Evolutionary conservation across 2,329 filamentous ascomycete species (phyloP).

Genomic region (Neofusicoccum kwambonambiense): DNA sequence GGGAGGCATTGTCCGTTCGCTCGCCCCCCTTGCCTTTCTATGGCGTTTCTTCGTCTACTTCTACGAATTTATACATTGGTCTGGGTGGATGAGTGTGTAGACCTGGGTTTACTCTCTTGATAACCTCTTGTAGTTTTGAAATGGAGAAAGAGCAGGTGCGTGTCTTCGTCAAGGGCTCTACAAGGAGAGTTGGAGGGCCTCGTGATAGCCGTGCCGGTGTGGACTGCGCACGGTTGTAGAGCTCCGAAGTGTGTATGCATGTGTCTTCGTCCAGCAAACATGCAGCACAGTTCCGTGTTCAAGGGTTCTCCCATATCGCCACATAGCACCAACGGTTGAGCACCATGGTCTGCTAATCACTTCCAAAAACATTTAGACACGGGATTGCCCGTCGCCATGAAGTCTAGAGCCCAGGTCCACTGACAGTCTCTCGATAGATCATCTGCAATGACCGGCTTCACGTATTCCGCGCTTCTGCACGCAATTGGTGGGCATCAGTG

Average conservation of each 20-base stretch:
- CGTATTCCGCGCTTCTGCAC: not conserved
- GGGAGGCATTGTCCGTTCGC: not conserved
- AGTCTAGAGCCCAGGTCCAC: not conserved
- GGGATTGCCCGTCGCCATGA: not conserved
- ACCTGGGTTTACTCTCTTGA: not conserved
- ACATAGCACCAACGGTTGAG: too few relatives aligned
- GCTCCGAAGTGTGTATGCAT: too few relatives aligned
- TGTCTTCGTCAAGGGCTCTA: not conserved
- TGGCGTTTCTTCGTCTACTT: not conserved
- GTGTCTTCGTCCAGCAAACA: too few relatives aligned
- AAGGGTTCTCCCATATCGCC: too few relatives aligned
- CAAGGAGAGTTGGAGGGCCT: too few relatives aligned
- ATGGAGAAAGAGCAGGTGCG: not conserved
- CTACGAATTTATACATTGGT: not conserved
- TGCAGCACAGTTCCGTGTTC: too few relatives aligned
- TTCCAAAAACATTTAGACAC: too few relatives aligned
- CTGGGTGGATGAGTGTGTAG: not conserved
- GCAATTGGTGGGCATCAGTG: too few relatives aligned
- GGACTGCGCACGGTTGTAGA: too few relatives aligned
- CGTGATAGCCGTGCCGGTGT: too few relatives aligned
- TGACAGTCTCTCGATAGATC: not conserved
- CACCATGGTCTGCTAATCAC: not conserved
- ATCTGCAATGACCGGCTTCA: not conserved
- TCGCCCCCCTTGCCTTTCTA: not conserved
- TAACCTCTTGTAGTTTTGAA: not conserved